Evolutionary conservation across 139 green algal species (phyloP).

Genomic region (Chlorella sp.): DNA sequence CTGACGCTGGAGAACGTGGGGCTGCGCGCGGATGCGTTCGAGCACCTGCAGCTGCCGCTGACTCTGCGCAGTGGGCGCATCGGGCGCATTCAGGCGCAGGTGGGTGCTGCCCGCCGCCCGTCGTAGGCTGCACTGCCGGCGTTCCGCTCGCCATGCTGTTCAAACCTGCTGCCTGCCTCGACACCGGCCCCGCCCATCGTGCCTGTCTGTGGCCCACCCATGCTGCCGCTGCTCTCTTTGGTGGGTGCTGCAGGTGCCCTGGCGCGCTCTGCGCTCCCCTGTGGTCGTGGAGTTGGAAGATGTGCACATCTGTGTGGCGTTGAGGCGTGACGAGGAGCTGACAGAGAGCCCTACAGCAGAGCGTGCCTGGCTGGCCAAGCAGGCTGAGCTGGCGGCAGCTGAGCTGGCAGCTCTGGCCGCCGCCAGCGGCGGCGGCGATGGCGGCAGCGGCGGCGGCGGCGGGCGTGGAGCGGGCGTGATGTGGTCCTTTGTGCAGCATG

Average conservation of each 20-base stretch:
- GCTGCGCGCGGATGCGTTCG: constrained; percentile 61
- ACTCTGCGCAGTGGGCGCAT: constrained; percentile 48
- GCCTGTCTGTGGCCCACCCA: neutral
- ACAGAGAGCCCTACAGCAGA: constrained; percentile 32
- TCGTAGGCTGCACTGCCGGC: neutral
- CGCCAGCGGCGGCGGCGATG: constrained; percentile 7
- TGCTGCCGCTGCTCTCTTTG: neutral
- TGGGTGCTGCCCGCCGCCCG: neutral
- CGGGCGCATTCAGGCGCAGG: constrained; percentile 51
- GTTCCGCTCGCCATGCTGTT: neutral
- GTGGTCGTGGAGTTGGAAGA: constrained; percentile 54
- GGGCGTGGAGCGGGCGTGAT: constrained; percentile 33
- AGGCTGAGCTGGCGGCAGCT: constrained; percentile 75
- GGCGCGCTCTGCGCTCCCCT: constrained; percentile 49
- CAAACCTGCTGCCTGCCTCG: neutral
- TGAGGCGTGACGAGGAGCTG: constrained; percentile 47
- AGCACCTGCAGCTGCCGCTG: constrained; percentile 63
- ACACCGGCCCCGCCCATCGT: neutral
- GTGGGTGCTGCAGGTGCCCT: constrained; percentile 43
- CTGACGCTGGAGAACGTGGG: constrained; percentile 60
- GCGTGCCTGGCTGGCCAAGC: constrained; percentile 72
- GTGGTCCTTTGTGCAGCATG: constrained; percentile 60
- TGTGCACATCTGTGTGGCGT: constrained; percentile 28
- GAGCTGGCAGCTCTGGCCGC: constrained; percentile 57
- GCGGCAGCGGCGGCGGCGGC: constrained; percentile 22